Base-by-base conservation (phyloP, 495 filamentous ascomycete species). In the Glutinoglossum americanum region DNA sequence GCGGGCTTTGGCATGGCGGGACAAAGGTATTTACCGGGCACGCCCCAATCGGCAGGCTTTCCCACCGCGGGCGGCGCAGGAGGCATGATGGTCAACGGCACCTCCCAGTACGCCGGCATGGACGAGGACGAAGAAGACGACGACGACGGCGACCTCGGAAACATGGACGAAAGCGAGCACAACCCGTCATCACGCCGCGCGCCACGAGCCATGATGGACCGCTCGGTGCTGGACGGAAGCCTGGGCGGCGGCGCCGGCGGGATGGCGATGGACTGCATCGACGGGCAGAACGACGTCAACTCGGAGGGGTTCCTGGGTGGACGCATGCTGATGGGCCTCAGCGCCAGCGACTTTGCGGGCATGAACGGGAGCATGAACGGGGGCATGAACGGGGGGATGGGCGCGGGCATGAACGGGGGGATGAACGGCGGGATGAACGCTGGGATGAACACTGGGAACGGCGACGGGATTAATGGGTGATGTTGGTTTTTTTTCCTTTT, bases 1-100 rank as follows among this genome's bases (percentile, higher is more conserved):
- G 26, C 59, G 7, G 44, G 39, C 13, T 47, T 21, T 19, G 64
- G 66, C 8, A 56, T 69, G 59, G 60, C 61, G 1, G 64, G 59
- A 6, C 66, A 69, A 54, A 63, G 62, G 55, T 56, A 62, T 3
- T 37, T 68, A 26, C 60, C 63, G 5, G 47, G 33, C 28, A 39
- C 53, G 19, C 27, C 57, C 17, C 56, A 26, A 30, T 47, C 56
- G 27, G 5, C 41, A 51, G 45, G 35, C 3, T 55, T 41, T 23
- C 28, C 30, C 8, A 35, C 54, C 3, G 7, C 30, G 17, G 28
- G 28, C 13, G 17, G 26, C 54, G 21, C 54, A 27, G 35, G 35
- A 9, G 54, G 25, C 35, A 33, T 41, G 54, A 33, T 55, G 30
- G 54, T 35, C 54, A 41, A 33, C 19, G 54, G 54, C 25, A 17